Evolutionary conservation across 345 rosid species (phyloP).

Genomic region (Salix exigua): DNA sequence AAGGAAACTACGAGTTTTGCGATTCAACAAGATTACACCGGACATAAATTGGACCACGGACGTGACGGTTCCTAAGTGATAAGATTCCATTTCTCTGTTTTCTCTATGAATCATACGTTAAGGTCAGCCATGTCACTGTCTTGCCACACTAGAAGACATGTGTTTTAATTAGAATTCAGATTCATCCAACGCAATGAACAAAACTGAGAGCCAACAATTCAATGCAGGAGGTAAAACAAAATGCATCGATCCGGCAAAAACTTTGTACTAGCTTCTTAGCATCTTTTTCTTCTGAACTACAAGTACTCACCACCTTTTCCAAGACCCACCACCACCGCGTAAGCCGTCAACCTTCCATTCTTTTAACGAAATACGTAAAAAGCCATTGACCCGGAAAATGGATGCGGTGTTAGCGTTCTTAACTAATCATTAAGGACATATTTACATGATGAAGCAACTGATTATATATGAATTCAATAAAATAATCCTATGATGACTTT

Average conservation of each 20-base stretch:
- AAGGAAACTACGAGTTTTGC: neutral
- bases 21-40: neutral
- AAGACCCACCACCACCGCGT: neutral
- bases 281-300: conserved; percentile 6
- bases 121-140: conserved; percentile 14
- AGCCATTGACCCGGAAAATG: too few species aligned
- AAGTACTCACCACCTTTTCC: neutral
- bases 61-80: neutral
- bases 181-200: conserved; percentile 16
- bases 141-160: conserved; percentile 16
- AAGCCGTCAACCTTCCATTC: neutral
- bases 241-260: conserved; percentile 20
- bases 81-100: neutral
- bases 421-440: too few species aligned
- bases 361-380: too few species aligned
- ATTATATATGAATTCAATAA: too few species aligned
- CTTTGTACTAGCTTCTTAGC: neutral
- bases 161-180: conserved; percentile 8
- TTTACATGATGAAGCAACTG: too few species aligned
- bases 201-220: neutral
- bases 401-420: too few species aligned
- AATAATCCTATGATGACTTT: too few species aligned
- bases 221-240: neutral
- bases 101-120: neutral
- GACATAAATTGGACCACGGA: neutral